phyloP scores from a whole-genome alignment of 2,329 filamentous ascomycete genomes.

The Sporothrix humicola region DNA sequence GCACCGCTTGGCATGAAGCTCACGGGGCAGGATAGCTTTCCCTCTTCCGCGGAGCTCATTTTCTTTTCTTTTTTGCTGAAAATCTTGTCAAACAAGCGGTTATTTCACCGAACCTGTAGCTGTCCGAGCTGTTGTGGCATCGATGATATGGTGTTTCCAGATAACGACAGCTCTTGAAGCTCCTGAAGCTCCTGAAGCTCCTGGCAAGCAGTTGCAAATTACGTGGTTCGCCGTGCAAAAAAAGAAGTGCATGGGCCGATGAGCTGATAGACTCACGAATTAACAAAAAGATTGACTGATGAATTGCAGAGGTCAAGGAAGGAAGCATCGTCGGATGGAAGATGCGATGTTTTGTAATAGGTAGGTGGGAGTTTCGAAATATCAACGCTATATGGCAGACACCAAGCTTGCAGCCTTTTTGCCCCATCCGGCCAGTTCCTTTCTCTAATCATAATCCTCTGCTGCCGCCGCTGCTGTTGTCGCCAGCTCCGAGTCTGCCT shows the following conservation, averaged over 20 bases:
- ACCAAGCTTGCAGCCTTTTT: not conserved
- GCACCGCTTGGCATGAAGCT: conserved; percentile 6
- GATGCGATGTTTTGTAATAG: not conserved
- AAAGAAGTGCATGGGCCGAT: not conserved
- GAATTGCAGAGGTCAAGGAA: not conserved
- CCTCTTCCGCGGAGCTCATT: not conserved
- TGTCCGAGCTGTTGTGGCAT: conserved; percentile 7
- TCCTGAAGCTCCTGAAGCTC: too few relatives aligned
- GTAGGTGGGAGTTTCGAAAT: not conserved
- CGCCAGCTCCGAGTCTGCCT: not conserved
- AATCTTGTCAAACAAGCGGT: conserved; percentile 10
- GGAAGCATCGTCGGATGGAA: too few relatives aligned
- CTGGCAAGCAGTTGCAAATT: not conserved
- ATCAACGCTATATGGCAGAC: conserved; percentile 1
- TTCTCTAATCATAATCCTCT: not conserved
- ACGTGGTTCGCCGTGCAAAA: not conserved
- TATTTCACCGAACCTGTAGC: conserved; percentile 26
- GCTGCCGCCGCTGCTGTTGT: too few relatives aligned
- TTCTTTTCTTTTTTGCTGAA: not conserved
- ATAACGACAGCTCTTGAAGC: too few relatives aligned
- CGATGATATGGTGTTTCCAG: not conserved
- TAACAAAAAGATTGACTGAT: not conserved
- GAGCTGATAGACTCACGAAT: not conserved
- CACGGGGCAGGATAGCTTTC: conserved; percentile 1
- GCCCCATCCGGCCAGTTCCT: not conserved